Evolutionary conservation across 345 rosid genomes (phyloP).

Genomic region (Aethionema arabicum): DNA sequence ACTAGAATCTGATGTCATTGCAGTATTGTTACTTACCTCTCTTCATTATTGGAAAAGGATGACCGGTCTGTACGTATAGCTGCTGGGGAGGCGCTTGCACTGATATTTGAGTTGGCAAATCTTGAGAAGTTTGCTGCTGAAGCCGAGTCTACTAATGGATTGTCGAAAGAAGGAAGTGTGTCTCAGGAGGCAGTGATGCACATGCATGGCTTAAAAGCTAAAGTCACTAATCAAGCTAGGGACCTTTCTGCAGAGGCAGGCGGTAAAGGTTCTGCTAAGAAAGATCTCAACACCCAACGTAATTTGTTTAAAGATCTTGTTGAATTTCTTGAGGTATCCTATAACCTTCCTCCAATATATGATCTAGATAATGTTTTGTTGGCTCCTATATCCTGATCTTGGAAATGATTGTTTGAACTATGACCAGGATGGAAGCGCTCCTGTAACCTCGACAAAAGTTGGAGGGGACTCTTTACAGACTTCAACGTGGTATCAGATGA

Average conservation of each 20-base stretch:
- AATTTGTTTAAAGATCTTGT: conserved; percentile 76
- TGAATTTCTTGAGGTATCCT: conserved; percentile 63
- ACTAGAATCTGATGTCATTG: conserved; percentile 22
- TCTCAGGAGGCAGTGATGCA: conserved; percentile 48
- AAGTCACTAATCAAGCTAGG: conserved; percentile 67
- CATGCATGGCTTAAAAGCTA: conserved; percentile 66
- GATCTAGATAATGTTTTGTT: conserved; percentile 6
- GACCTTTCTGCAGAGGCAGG: conserved; percentile 83
- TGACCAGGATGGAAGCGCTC: conserved; percentile 58
- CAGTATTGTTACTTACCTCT: conserved; percentile 75
- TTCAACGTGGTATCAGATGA: conserved; percentile 69
- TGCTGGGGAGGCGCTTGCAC: conserved; percentile 89
- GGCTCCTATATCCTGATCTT: conserved; percentile 2
- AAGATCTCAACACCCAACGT: conserved; percentile 83
- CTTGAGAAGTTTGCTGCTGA: conserved; percentile 64
- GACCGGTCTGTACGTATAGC: conserved; percentile 89
- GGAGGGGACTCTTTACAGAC: conserved; percentile 66
- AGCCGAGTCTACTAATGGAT: conserved; percentile 38
- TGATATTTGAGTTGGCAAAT: conserved; percentile 70
- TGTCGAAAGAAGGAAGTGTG: conserved; percentile 49
- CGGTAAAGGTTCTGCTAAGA: conserved; percentile 92
- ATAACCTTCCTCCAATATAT: conserved; percentile 3
- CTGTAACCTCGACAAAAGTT: conserved; percentile 65
- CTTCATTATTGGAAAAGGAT: conserved; percentile 73
- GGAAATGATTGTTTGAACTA: conserved; percentile 8